Conservation (phyloP, 2,329 filamentous ascomycete genomes). For the Fusarium gaditjirri region DNA sequence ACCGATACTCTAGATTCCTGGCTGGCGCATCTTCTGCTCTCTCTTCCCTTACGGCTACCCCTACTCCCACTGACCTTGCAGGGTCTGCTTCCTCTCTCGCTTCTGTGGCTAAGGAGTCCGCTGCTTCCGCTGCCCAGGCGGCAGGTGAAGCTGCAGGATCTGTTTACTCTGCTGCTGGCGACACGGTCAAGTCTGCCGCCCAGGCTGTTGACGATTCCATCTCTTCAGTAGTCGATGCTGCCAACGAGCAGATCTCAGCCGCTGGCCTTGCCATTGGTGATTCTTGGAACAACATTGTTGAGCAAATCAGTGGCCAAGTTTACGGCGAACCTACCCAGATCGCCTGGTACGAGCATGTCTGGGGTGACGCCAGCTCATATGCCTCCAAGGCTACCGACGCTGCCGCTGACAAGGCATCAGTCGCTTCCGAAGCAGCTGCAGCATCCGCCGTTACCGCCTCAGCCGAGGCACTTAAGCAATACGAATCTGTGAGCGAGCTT, state of each 20-base stretch:
- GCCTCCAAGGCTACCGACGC: constrained; percentile 68
- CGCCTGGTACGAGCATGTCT: constrained; percentile 63
- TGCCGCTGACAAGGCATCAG: constrained; percentile 49
- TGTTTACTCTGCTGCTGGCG: constrained; percentile 53
- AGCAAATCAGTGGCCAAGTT: constrained; percentile 73
- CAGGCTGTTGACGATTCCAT: constrained; percentile 53
- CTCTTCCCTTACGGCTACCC: constrained; percentile 67
- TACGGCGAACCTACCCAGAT: constrained; percentile 73
- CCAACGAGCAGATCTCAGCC: constrained; percentile 51
- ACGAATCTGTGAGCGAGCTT: constrained; percentile 74
- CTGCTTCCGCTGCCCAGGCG: constrained; percentile 56
- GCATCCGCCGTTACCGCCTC: constrained; percentile 70
- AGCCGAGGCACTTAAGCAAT: constrained; percentile 70
- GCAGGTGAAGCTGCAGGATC: constrained; percentile 64
- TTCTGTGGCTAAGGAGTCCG: constrained; percentile 60
- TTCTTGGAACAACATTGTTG: constrained; percentile 59
- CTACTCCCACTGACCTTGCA: constrained; percentile 66
- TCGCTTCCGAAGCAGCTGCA: constrained; percentile 57
- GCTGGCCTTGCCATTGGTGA: constrained; percentile 54
- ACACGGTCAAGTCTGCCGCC: constrained; percentile 54
- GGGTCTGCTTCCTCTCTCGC: constrained; percentile 62
- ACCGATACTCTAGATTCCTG: constrained; percentile 80
- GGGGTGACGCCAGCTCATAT: constrained; percentile 63
- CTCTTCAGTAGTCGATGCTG: constrained; percentile 58
- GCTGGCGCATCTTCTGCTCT: constrained; percentile 76